A percentile compares a stretch with the other conserved stretches of the same genome.
phyloP scores from a whole-genome alignment of 768 basidiomycete species.

The Fistulinella prunicolor region DNA sequence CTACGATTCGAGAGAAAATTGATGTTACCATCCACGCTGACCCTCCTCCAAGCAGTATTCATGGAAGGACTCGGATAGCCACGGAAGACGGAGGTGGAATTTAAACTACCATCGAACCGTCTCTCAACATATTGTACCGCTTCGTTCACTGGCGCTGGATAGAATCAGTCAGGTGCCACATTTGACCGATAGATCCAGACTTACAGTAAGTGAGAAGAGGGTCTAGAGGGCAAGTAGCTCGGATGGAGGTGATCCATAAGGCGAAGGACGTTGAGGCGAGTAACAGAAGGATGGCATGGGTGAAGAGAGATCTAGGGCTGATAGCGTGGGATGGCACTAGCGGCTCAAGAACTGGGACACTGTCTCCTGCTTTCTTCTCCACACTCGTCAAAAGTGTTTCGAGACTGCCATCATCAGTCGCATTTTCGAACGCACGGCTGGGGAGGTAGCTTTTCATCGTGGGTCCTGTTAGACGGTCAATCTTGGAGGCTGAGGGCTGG shows the following conservation, averaged over 20 bases:
- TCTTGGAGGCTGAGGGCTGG: too few relatives aligned
- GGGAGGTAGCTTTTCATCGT: too few relatives aligned
- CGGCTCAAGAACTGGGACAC: background rate
- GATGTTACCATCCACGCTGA: background rate
- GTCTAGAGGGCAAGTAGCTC: background rate
- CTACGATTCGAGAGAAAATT: too few relatives aligned
- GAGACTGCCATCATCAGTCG: too few relatives aligned
- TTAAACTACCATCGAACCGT: background rate
- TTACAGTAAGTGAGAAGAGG: background rate
- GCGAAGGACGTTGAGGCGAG: background rate
- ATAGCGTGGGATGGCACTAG: too few relatives aligned
- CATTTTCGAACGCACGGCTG: too few relatives aligned
- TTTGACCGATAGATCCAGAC: background rate
- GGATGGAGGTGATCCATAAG: background rate
- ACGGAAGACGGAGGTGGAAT: background rate
- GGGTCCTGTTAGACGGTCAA: too few relatives aligned
- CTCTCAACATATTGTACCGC: slow-evolving; percentile 3
- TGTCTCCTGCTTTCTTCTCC: too few relatives aligned
- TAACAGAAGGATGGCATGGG: background rate
- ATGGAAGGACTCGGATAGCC: slow-evolving; percentile 3
- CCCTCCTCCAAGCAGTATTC: slow-evolving; percentile 1
- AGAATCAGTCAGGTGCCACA: background rate
- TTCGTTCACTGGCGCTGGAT: slow-evolving; percentile 1
- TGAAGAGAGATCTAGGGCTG: background rate
- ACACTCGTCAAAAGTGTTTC: too few relatives aligned